A percentile compares a stretch with the other conserved stretches of the same genome.
These are phyloP conservation scores for Cucurbita argyrosperma DNA, from an alignment of 306 rosid genomes.

Conservation along the genomic window DNA sequence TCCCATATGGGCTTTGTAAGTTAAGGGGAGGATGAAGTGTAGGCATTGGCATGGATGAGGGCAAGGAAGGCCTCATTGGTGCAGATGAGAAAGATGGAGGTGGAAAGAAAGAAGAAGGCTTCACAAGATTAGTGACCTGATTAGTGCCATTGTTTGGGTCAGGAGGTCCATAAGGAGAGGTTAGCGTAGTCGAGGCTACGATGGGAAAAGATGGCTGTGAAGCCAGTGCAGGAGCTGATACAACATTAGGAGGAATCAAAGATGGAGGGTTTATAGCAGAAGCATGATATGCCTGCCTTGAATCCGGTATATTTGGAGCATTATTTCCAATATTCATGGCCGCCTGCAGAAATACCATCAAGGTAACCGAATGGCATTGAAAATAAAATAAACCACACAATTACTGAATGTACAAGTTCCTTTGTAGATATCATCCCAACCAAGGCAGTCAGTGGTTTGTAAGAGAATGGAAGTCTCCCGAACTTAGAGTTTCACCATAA, in stretches of 20 bases:
- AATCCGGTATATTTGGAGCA: slow-evolving; percentile 16
- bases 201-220: slow-evolving; percentile 41
- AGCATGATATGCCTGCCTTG: slow-evolving; percentile 27
- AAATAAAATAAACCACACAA: neutral
- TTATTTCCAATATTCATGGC: slow-evolving; percentile 28
- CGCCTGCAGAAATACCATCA: slow-evolving; percentile 40
- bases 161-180: slow-evolving; percentile 21
- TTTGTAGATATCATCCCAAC: neutral
- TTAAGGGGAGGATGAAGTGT: slow-evolving; percentile 41
- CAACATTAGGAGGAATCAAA: slow-evolving; percentile 28
- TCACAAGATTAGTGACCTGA: slow-evolving; percentile 49
- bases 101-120: slow-evolving; percentile 59
- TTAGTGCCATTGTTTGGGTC: slow-evolving; percentile 31
- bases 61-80: slow-evolving; percentile 32
- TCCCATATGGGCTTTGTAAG: slow-evolving; percentile 64
- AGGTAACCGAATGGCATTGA: neutral
- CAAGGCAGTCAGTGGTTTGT: neutral
- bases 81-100: slow-evolving; percentile 44
- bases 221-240: slow-evolving; percentile 31
- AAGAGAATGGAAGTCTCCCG: neutral
- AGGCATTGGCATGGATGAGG: slow-evolving; percentile 36
- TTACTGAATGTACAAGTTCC: neutral
- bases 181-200: slow-evolving; percentile 31
- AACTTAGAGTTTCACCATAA: neutral
- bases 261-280: slow-evolving; percentile 25